phyloP scores from a whole-genome alignment of 2,329 filamentous ascomycete species.

The Neoscytalidium dimidiatum region DNA sequence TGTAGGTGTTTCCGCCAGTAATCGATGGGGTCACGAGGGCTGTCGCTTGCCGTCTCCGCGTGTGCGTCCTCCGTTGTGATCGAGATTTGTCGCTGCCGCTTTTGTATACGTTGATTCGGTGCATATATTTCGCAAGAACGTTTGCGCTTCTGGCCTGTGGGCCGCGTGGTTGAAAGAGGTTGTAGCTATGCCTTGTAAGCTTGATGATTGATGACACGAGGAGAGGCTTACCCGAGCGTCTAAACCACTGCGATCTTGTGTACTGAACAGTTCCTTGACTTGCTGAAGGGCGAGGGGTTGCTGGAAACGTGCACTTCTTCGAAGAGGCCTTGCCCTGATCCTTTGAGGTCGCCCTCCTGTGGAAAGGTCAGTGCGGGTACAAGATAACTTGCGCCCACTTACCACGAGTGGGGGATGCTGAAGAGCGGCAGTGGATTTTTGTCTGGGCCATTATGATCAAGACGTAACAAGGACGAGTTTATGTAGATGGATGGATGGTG shows the following conservation, averaged over 20 bases:
- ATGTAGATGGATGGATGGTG: too few species aligned
- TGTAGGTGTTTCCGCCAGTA: slow-evolving; percentile 6
- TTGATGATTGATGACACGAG: background rate
- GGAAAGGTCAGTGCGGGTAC: too few species aligned
- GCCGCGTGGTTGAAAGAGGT: background rate
- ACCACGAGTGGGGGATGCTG: too few species aligned
- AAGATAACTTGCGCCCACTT: too few species aligned
- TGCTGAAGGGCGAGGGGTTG: background rate
- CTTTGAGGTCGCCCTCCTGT: background rate
- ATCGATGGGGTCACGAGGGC: background rate
- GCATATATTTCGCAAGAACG: background rate
- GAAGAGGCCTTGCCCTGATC: background rate
- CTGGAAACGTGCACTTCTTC: background rate
- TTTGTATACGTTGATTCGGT: background rate
- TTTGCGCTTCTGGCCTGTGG: background rate
- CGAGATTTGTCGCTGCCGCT: background rate
- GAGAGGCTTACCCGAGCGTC: background rate
- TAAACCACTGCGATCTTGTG: background rate
- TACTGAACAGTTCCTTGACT: background rate
- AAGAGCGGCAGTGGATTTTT: too few species aligned
- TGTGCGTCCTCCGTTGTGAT: background rate
- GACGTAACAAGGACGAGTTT: too few species aligned
- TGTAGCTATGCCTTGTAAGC: background rate
- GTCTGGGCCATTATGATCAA: too few species aligned
- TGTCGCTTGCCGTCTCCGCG: background rate